These are phyloP conservation scores for Suillus hirtellus DNA, from an alignment of 768 basidiomycete species.

Conservation along the genomic window DNA sequence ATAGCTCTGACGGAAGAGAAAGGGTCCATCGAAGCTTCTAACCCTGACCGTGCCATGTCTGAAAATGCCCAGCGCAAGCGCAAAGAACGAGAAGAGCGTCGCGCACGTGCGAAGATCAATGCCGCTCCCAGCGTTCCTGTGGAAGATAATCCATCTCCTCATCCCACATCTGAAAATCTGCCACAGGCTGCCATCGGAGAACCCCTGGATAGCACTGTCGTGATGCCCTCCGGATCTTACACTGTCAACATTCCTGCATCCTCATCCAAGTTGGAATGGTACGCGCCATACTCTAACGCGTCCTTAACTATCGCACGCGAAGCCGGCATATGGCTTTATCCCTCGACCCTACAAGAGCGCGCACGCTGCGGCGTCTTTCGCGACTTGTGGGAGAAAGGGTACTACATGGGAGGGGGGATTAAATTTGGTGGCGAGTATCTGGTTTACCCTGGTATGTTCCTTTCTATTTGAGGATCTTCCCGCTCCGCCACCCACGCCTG, in stretches of 20 bases:
- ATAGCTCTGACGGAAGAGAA: conserved; percentile 50
- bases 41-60: conserved; percentile 45
- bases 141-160: conserved; percentile 15
- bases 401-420: conserved; percentile 87
- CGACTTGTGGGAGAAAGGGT: conserved; percentile 79
- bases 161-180: conserved; percentile 6
- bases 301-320: conserved; percentile 60
- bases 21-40: conserved; percentile 44
- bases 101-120: conserved; percentile 21
- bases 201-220: conserved; percentile 8
- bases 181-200: conserved; percentile 7
- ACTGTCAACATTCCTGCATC: conserved; percentile 67
- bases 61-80: conserved; percentile 72
- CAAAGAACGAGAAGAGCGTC: conserved; percentile 60
- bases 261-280: conserved; percentile 71
- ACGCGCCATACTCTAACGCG: conserved; percentile 47
- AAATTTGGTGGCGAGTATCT: conserved; percentile 97
- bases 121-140: conserved; percentile 25
- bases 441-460: conserved; percentile 83
- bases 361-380: conserved; percentile 81
- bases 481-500: background rate
- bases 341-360: conserved; percentile 59
- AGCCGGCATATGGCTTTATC: conserved; percentile 79
- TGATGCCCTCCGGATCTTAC: conserved; percentile 33
- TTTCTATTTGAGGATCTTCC: conserved; percentile 1